Percentiles rank a stretch among this genome's conserved stretches.
Conservation (phyloP, 768 basidiomycete genomes). For the Mycena chlorophos region DNA sequence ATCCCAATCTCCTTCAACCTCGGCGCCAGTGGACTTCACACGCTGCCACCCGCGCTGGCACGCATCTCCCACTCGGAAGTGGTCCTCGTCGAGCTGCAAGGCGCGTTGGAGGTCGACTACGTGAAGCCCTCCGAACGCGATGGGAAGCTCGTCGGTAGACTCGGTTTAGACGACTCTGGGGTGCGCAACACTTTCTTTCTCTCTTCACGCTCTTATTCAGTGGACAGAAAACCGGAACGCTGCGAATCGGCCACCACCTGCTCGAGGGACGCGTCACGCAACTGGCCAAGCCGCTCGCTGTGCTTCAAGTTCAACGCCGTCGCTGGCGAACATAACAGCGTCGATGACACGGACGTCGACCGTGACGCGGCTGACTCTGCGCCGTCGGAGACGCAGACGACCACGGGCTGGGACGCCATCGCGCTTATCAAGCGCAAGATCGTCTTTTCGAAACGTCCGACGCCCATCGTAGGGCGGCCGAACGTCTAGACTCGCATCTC, state of each 20-base stretch:
- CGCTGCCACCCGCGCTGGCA: conserved; percentile 65
- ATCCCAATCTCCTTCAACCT: conserved; percentile 53
- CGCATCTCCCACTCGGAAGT: conserved; percentile 77
- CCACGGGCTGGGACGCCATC: conserved; percentile 57
- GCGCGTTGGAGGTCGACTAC: conserved; percentile 70
- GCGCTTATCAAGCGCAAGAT: conserved; percentile 82
- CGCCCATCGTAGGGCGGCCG: conserved; percentile 54
- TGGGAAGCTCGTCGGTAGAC: conserved; percentile 75
- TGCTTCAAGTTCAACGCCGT: conserved; percentile 65
- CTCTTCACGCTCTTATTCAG: neutral
- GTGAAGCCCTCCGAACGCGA: conserved; percentile 50
- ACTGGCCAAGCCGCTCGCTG: conserved; percentile 79
- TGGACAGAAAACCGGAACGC: conserved; percentile 69
- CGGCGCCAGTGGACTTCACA: conserved; percentile 27
- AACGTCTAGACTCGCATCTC: no score
- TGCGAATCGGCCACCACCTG: conserved; percentile 85
- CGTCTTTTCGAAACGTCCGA: conserved; percentile 79
- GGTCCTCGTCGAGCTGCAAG: conserved; percentile 87
- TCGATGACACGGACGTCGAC: neutral
- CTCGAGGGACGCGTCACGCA: conserved; percentile 82
- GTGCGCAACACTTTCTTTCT: conserved; percentile 39
- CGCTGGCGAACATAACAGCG: conserved; percentile 14
- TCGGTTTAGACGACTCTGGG: conserved; percentile 60
- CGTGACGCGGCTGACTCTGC: conserved; percentile 15
- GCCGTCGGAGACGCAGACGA: conserved; percentile 16